Conservation (phyloP, 345 rosid genomes). For the Heritiera littoralis region DNA sequence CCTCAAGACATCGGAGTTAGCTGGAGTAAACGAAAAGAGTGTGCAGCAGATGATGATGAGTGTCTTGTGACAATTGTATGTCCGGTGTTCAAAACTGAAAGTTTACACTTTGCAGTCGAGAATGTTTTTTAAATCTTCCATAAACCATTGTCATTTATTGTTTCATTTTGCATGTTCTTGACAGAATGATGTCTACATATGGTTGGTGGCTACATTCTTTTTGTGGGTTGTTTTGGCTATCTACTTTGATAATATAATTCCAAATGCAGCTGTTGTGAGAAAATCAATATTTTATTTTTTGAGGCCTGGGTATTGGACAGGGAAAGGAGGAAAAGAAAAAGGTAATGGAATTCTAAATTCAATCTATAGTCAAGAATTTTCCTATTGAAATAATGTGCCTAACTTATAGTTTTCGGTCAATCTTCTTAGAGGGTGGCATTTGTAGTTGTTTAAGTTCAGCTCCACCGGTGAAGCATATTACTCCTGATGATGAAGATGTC, state of each 20-base stretch:
- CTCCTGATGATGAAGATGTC: constrained; percentile 85
- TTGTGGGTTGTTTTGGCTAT: constrained; percentile 76
- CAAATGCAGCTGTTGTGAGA: constrained; percentile 79
- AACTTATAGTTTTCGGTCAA: constrained; percentile 17
- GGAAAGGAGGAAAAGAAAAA: constrained; percentile 76
- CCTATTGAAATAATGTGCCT: constrained; percentile 1
- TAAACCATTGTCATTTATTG: too few relatives aligned
- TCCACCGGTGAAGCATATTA: constrained; percentile 51
- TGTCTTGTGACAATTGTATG: constrained; percentile 81
- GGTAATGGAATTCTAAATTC: constrained; percentile 46
- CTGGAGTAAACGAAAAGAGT: constrained; percentile 67
- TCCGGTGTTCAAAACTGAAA: not conserved
- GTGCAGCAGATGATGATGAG: constrained; percentile 47
- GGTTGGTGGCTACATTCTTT: constrained; percentile 64
- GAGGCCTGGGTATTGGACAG: constrained; percentile 82
- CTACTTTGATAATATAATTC: constrained; percentile 82
- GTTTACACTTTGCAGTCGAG: too few relatives aligned
- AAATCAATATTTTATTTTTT: constrained; percentile 75
- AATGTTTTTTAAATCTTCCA: too few relatives aligned
- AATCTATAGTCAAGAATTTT: constrained; percentile 8
- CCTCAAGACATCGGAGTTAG: constrained; percentile 76
- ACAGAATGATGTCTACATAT: constrained; percentile 77
- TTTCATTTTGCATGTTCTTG: constrained; percentile 25
- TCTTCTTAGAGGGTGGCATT: constrained; percentile 71
- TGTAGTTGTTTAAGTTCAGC: constrained; percentile 73